Conservation (phyloP, 1,139 yeast species). For the Sugiyamaella pinicola region DNA sequence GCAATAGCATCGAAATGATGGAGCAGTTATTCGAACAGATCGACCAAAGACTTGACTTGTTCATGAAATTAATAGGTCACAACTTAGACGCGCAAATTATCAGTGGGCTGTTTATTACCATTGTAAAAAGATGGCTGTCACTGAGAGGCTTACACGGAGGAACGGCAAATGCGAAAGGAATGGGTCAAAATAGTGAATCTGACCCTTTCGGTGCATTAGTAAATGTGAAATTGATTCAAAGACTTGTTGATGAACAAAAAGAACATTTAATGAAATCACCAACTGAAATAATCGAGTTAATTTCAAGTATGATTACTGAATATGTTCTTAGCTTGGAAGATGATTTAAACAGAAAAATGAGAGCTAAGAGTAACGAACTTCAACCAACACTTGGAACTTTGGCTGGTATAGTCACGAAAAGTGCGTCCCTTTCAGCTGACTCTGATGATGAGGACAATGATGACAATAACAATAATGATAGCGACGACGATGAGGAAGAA, state of each 20-base stretch:
- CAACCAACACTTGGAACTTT: slow-evolving; percentile 4
- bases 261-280: slow-evolving; percentile 66
- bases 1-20: slow-evolving; percentile 21
- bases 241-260: slow-evolving; percentile 60
- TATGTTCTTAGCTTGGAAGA: slow-evolving; percentile 31
- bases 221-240: slow-evolving; percentile 66
- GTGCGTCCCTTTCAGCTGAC: background rate
- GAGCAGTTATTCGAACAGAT: slow-evolving; percentile 47
- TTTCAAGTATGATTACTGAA: slow-evolving; percentile 51
- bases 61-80: slow-evolving; percentile 52
- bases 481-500: slow-evolving; percentile 35
- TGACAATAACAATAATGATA: slow-evolving; percentile 33
- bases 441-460: slow-evolving; percentile 33
- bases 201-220: slow-evolving; percentile 60
- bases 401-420: background rate
- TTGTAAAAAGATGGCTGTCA: slow-evolving; percentile 64
- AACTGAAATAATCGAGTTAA: slow-evolving; percentile 57
- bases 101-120: slow-evolving; percentile 52
- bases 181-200: slow-evolving; percentile 41
- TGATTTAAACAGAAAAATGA: background rate
- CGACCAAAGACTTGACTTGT: slow-evolving; percentile 54
- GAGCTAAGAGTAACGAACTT: background rate
- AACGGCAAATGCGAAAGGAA: slow-evolving; percentile 25
- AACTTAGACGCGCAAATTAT: slow-evolving; percentile 51
- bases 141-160: slow-evolving; percentile 27